phyloP scores from a whole-genome alignment of 1,139 yeast genomes.

The Diutina neorugosa region DNA sequence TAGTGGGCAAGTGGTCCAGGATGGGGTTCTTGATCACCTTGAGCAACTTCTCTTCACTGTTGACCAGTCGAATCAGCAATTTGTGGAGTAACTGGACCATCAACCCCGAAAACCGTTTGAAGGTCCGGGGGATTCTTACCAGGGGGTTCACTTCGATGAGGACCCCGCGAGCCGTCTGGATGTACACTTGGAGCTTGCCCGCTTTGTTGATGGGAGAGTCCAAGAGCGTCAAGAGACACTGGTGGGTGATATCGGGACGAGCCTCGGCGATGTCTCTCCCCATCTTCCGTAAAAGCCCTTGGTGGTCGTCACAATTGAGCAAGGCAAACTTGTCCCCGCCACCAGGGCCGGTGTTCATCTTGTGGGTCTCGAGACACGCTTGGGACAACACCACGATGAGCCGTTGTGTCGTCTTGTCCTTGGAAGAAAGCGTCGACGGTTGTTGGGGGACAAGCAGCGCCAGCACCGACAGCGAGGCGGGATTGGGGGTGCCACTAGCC shows the following conservation, averaged over 20 bases:
- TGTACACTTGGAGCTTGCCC: constrained; percentile 90
- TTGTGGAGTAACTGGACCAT: constrained; percentile 95
- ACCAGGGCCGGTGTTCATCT: constrained; percentile 59
- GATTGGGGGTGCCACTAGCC: constrained; percentile 18
- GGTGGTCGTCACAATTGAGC: constrained; percentile 95
- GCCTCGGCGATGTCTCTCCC: constrained; percentile 97
- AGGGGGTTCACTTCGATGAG: constrained; percentile 91
- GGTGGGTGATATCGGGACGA: constrained; percentile 95
- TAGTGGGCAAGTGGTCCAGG: constrained; percentile 91
- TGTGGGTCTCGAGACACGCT: constrained; percentile 92
- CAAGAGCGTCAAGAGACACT: constrained; percentile 80
- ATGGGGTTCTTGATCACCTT: constrained; percentile 95
- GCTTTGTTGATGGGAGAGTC: constrained; percentile 97
- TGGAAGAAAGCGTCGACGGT: constrained; percentile 70
- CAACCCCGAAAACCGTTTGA: constrained; percentile 91
- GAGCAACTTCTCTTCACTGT: constrained; percentile 85
- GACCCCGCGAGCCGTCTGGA: constrained; percentile 91
- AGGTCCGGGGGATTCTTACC: constrained; percentile 95
- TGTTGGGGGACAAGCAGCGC: constrained; percentile 77
- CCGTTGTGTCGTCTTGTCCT: constrained; percentile 73
- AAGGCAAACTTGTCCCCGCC: constrained; percentile 90
- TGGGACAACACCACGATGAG: constrained; percentile 86
- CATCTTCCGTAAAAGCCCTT: constrained; percentile 88
- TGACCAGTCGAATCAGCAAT: constrained; percentile 84
- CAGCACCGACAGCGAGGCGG: constrained; percentile 26